Evolutionary conservation across 352 stramenopile species (phyloP).

Genomic region (Globisporangium splendens): DNA sequence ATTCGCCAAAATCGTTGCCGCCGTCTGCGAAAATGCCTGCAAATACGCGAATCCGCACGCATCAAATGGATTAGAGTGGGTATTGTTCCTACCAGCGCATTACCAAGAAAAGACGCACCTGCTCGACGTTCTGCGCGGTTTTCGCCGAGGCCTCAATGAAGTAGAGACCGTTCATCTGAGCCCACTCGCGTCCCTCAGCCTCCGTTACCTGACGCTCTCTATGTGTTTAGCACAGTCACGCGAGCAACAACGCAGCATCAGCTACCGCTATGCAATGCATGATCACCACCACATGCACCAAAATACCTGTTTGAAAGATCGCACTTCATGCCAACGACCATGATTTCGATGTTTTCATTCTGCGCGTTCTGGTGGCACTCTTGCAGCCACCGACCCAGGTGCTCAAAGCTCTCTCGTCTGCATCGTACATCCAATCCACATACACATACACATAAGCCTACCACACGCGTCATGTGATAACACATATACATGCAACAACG

Average conservation of each 20-base stretch:
- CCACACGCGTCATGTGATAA: no score
- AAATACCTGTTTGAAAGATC: conserved; percentile 41
- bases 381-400: conserved; percentile 72
- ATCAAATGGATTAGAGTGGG: not conserved
- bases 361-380: conserved; percentile 85
- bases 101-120: conserved; percentile 27
- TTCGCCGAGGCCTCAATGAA: conserved; percentile 86
- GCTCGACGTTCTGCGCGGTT: conserved; percentile 77
- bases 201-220: conserved; percentile 62
- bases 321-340: conserved; percentile 86
- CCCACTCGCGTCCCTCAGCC: conserved; percentile 67
- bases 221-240: not conserved
- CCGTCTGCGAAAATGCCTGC: conserved; percentile 67
- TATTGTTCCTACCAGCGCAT: conserved; percentile 6
- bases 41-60: not conserved
- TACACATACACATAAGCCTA: no score
- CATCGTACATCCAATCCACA: not conserved
- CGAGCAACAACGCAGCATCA: not conserved
- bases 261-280: not conserved
- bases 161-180: conserved; percentile 53
- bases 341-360: conserved; percentile 80
- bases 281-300: no score
- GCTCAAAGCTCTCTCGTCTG: conserved; percentile 74
- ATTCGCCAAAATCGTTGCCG: conserved; percentile 67
- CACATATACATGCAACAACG: conserved; percentile 2